Base-by-base conservation (phyloP, 257 asterid genomes). In the Dorcoceras hygrometricum region DNA sequence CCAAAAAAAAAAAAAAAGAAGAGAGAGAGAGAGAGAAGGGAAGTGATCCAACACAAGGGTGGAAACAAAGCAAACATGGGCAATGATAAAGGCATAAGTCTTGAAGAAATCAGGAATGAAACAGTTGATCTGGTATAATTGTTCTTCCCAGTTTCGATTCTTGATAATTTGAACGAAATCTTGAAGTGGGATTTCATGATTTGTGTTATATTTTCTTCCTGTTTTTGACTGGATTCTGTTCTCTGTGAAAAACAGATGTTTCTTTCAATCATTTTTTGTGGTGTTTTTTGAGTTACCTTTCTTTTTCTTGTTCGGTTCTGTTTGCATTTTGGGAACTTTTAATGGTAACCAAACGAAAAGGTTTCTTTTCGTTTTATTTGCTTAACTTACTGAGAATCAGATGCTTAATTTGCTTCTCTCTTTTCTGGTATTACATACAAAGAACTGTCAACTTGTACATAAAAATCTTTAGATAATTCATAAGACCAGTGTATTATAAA, bases 91-190 rank as follows among this genome's bases (percentile, higher is more conserved):
- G 75, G 75, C 58, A 73, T 82, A 61, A 83, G 87, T 73, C 95
- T 90, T 7, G 95, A 90, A 36, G 83, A 80, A 81, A 90, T 90
- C 1, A 90, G 81, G 71, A 90, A 90, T 71, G 97, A 90, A 73
- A 86, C 95, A 34, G 97, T 90, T 80, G 84, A 83, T 80, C 77
- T 84, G 87, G 89, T 81, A 81, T 59, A 39, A 3, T 20, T 61
- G 51, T 28, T 57, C n/a, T 0, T 50, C 46, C 24, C 28, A 28
- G 0, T 14, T 26, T 16, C 5, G 22, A 3, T 27, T 51, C 36
- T 14, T 5, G 5, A 4, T 25, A 34, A 24, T 3, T 3, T 32
- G 22, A 14, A 36, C 10, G 6, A 24, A 48, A 9, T 31, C 7
- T 36, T 56, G 65, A 50, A 31, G 12, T 69, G 56, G n/a, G 66